Base-by-base conservation (phyloP, 23 red algal genomes). In the Gracilaria gracilis region DNA sequence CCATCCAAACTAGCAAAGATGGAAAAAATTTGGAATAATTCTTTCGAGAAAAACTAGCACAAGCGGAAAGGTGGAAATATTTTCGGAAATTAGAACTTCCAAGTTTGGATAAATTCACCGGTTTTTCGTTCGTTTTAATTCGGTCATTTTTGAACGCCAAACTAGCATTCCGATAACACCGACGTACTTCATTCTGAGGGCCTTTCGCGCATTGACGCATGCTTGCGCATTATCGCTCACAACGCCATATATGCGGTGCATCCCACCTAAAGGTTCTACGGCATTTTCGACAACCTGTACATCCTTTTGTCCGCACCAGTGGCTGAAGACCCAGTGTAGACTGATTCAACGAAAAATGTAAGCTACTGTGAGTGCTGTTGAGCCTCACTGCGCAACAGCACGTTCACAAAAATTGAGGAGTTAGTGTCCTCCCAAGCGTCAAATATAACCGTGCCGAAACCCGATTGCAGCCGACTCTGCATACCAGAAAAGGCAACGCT, bases 331-430 rank as follows among this genome's bases (percentile, higher is more conserved):
- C 31, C 48, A 31, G 80, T 83, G 57, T 38, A 83, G 28, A 62
- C 80, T 21, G 80, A 83, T 65, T 83, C 57, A 21, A 83, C 48
- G 35, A 83, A 83, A 64, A 83, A 81, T 9, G 29, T 83, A 21
- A 21, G 27, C 32, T 54, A 51, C 57, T 54, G 48, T 15, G 53
- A 83, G 34, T 23, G 11, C 20, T 32, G 19, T 54, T 28, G 32
- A 15, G 50, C 55, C 62, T 83, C 80, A 61, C 48, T 83, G 37
- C 50, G 50, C 15, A 83, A 23, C 11, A 83, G 80, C n/a, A 83
- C 57, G 29, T 83, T 61, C 2, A 83, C 80, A 54, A 83, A 7
- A n/a, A 14, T 47, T 11, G 80, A 29, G 11, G 51, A 58, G 20
- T 29, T 83, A 8, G 12, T 58, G 33, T 83, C 80, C 24, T 64